Evolutionary conservation across 306 rosid genomes (phyloP).

Genomic region (Abrus precatorius): DNA sequence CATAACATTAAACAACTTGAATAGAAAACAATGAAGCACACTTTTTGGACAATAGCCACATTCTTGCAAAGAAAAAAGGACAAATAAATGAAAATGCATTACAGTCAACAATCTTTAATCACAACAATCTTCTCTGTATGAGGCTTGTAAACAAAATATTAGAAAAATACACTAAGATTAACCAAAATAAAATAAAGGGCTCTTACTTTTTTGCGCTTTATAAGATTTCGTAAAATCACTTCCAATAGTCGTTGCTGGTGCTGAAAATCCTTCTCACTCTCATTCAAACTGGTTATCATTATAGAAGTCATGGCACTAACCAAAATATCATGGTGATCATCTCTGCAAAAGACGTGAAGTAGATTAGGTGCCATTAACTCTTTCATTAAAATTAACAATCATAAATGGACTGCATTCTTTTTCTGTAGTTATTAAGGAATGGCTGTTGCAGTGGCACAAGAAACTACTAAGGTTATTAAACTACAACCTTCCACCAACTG

Average conservation of each 20-base stretch:
- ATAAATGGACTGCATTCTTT: background rate
- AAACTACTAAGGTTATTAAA: slow-evolving; percentile 10
- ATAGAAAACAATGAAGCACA: slow-evolving; percentile 17
- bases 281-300: slow-evolving; percentile 55
- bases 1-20: background rate
- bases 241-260: slow-evolving; percentile 58
- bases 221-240: slow-evolving; percentile 77
- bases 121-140: background rate
- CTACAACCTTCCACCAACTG: slow-evolving; percentile 1
- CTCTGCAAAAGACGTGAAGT: slow-evolving; percentile 55
- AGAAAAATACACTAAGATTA: slow-evolving; percentile 2
- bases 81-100: background rate
- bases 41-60: slow-evolving; percentile 15
- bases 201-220: slow-evolving; percentile 73
- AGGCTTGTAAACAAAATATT: slow-evolving; percentile 10
- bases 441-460: background rate
- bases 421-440: slow-evolving; percentile 17
- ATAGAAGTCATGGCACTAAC: slow-evolving; percentile 73
- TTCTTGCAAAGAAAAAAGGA: background rate
- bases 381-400: slow-evolving; percentile 41
- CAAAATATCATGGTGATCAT: slow-evolving; percentile 72
- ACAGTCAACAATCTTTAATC: background rate
- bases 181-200: background rate
- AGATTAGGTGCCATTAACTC: slow-evolving; percentile 38
- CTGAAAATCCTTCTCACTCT: slow-evolving; percentile 75